Conservation (phyloP, 2,329 filamentous ascomycete genomes). For the Monilinia fructicola region DNA sequence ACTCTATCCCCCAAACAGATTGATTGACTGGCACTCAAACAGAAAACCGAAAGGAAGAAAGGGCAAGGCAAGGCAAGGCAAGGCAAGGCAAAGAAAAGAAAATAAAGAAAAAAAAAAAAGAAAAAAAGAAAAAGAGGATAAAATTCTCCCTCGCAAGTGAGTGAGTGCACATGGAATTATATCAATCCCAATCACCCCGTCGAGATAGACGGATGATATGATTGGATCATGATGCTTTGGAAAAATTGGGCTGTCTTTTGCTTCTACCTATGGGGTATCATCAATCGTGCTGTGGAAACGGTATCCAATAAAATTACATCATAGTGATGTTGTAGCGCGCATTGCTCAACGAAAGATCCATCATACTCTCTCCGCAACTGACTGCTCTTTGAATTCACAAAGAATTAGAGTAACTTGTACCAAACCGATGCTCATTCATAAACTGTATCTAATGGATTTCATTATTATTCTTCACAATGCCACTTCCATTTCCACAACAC, state of each 20-base stretch:
- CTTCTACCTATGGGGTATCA: slow-evolving; percentile 15
- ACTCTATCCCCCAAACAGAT: no score
- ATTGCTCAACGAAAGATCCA: not conserved
- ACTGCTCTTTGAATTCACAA: slow-evolving; percentile 18
- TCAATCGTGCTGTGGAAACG: not conserved
- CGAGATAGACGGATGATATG: no score
- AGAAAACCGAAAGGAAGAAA: no score
- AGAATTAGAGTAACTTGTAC: slow-evolving; percentile 19
- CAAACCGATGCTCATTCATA: slow-evolving; percentile 21
- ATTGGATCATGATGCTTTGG: no score
- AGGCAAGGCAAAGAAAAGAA: no score
- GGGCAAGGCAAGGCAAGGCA: no score
- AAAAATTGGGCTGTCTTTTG: not conserved
- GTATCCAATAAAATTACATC: slow-evolving; percentile 16
- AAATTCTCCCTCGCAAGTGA: no score
- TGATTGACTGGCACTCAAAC: no score
- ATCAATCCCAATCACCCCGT: no score
- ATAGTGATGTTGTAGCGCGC: slow-evolving; percentile 6
- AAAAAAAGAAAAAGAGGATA: no score
- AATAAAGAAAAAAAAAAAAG: no score
- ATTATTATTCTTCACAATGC: slow-evolving; percentile 20
- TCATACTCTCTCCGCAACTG: not conserved
- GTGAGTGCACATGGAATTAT: no score
- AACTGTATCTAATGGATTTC: slow-evolving; percentile 16
- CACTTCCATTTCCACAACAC: slow-evolving; percentile 19